Base-by-base conservation (phyloP, 768 basidiomycete genomes). In the Suillus hirtellus region DNA sequence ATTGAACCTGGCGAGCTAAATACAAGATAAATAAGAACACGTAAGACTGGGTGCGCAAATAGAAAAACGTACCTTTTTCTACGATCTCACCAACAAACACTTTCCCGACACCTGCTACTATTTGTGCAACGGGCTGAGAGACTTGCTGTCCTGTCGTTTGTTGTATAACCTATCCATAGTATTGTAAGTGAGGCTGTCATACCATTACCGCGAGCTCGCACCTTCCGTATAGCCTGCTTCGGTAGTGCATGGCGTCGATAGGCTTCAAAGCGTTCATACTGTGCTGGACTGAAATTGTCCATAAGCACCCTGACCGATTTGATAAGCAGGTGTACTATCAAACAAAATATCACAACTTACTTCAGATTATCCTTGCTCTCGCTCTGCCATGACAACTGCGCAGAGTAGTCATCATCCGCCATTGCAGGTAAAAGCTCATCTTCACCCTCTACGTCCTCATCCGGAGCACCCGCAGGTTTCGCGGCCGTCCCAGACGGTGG, bases 41-140 rank as follows among this genome's bases (percentile, higher is more conserved):
- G 0, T 2, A 44, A 53, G 31, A 44, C 31, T 40, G n/a, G 27
- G 27, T 34, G 40, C 17, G 34, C 0, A 24, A 44, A 52, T 40
- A 10, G 38, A 19, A 2, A 61, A 10, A 11, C 5, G 61, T 56
- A 92, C 93, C 93, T 77, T 90, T 91, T 71, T 95, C 94, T 19
- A 95, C 84, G 6, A 96, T 91, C 73, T 96, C 94, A 3, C 95
- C 95, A 3, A 96, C 93, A 64, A 95, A 96, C 0, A 96, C 93
- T 71, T 96, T 96, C 15, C 86, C 84, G 63, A 96, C 90, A 65
- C 95, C 95, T 6, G 93, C 93, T 2, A 96, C 89, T 50, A 95
- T 86, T 66, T 95, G 93, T 1, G 94, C 89, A 5, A 96, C 90
- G 3, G 92, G 91, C 68, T 89, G 88, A 4, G 93, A 93, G 7